phyloP scores from a whole-genome alignment of 495 filamentous ascomycete genomes.

The Penicillium manginii region DNA sequence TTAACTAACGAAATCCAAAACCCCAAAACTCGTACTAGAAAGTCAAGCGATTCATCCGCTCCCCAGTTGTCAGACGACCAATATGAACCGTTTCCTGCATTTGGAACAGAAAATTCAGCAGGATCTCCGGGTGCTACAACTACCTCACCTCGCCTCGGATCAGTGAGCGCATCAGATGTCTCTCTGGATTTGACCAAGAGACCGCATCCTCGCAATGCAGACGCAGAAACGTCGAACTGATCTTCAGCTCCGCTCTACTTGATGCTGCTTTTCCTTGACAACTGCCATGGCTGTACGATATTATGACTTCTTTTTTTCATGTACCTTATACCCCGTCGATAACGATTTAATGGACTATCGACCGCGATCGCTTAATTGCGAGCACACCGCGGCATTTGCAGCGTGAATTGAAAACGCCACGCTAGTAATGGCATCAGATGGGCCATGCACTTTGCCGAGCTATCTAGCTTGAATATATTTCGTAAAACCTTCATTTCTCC shows the following conservation, averaged over 20 bases:
- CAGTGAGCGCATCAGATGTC: slow-evolving; percentile 1
- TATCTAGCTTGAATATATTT: not conserved
- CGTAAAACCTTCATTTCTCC: too few relatives aligned
- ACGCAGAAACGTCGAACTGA: slow-evolving; percentile 3
- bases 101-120: slow-evolving; percentile 20
- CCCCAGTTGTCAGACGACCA: slow-evolving; percentile 26
- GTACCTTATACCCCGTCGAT: slow-evolving; percentile 26
- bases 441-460: not conserved
- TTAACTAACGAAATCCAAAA: slow-evolving; percentile 15
- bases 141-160: slow-evolving; percentile 16
- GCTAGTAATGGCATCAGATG: not conserved
- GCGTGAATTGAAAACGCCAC: not conserved
- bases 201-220: not conserved
- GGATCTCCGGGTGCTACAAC: slow-evolving; percentile 10
- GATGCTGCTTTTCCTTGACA: not conserved
- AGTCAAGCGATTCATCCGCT: slow-evolving; percentile 22
- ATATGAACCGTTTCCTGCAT: slow-evolving; percentile 44
- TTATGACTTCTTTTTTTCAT: slow-evolving; percentile 30
- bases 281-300: slow-evolving; percentile 32
- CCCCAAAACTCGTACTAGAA: slow-evolving; percentile 5
- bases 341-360: slow-evolving; percentile 4
- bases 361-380: not conserved
- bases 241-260: not conserved
- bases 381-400: not conserved
- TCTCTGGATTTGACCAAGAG: not conserved